Evolutionary conservation across 2,329 filamentous ascomycete species (phyloP).

Genomic region (Penicillium sp.): DNA sequence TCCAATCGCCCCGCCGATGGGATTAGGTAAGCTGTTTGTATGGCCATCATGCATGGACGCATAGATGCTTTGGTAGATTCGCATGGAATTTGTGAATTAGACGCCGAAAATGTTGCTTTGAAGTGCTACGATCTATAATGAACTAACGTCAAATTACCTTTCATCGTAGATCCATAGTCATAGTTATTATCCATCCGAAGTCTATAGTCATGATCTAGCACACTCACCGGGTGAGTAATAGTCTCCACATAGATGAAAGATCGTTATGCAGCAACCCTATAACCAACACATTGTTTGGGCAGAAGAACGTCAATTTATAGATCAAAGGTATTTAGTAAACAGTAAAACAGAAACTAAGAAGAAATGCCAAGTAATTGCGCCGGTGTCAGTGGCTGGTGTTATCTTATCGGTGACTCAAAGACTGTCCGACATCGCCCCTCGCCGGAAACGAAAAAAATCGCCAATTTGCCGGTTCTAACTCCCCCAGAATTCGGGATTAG

Average conservation of each 20-base stretch:
- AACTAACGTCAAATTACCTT: background rate
- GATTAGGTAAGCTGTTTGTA: conserved; percentile 4
- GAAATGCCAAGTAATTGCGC: background rate
- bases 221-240: background rate
- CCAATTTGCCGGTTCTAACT: background rate
- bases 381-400: conserved; percentile 2
- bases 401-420: conserved; percentile 33
- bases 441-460: conserved; percentile 19
- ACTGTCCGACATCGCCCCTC: conserved; percentile 25
- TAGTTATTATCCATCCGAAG: background rate
- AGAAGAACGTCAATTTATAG: background rate
- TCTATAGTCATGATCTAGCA: background rate
- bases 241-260: background rate
- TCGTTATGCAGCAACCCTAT: background rate
- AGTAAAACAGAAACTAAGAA: background rate
- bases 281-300: background rate
- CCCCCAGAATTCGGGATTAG: conserved; percentile 8
- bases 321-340: background rate
- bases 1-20: conserved; percentile 1
- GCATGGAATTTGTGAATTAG: background rate
- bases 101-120: background rate
- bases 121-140: background rate
- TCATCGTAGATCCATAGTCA: background rate
- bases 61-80: background rate
- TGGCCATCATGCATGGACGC: background rate